Base-by-base conservation (phyloP, 352 stramenopile genomes). In the Thraustochytrium striatum region DNA sequence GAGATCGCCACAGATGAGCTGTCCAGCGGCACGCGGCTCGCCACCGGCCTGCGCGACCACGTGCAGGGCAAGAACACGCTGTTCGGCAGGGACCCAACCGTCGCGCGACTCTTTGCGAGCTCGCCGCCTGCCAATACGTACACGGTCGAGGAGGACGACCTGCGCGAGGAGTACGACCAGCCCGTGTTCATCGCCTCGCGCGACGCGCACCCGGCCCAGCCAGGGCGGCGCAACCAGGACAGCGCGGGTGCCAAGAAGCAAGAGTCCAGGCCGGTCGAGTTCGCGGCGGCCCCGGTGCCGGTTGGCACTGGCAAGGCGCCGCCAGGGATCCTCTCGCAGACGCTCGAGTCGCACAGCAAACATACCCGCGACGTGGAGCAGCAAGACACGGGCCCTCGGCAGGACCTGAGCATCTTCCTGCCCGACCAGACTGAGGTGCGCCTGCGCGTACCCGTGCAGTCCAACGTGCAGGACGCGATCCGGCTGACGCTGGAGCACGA, bases 121-220 rank as follows among this genome's bases (percentile, higher is more conserved):
- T 75, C 65, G 39, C 65, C 65, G 32, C 65, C 65, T 3, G 65
- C 43, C n/a, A 16, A 61, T 5, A 75, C 65, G 7, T 75, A 55
- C 36, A 75, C 65, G 35, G 30, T 75, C n/a, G 65, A 75, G 30
- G 65, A 75, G 16, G 65, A 75, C 44, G 65, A 75, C 50, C 52
- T 75, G 1, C 65, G 65, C 2, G 65, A 75, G 9, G 65, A 75
- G n/a, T 9, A 35, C 50, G 52, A 62, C 19, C 13, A 68, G 28
- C 32, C 32, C 33, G 16, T 62, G 9, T 75, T 50, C 47, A 41
- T 43, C 7, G 9, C 59, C 21, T 57, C 25, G 41, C 36, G 41
- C 5, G 39, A 47, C 39, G 39, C 5, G 5, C 5, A 47, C 39
- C 5, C 5, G 5, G 39, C 5, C 39, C 39, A 13, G 5, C 13